Conservation (phyloP, 108 stramenopile genomes). For the Asterionellopsis glacialis region DNA sequence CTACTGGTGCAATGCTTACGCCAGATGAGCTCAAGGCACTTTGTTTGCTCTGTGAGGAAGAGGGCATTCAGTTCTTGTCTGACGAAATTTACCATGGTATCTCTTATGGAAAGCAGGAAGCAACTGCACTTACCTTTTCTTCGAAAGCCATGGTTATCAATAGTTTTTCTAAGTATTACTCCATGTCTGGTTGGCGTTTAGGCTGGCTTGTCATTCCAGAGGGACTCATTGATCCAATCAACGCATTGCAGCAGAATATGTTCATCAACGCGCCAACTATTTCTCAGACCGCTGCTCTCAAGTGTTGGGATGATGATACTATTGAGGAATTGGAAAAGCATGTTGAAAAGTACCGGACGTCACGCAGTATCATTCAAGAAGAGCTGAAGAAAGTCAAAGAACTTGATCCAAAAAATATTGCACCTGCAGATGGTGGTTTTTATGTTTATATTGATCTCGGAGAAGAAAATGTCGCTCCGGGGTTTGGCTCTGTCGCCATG, state of each 20-base stretch:
- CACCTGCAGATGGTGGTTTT: slow-evolving; percentile 90
- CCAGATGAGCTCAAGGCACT: slow-evolving; percentile 72
- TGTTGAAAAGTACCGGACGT: slow-evolving; percentile 64
- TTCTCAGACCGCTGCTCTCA: slow-evolving; percentile 80
- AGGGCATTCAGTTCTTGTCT: slow-evolving; percentile 78
- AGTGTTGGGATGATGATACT: slow-evolving; percentile 74
- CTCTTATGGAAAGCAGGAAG: slow-evolving; percentile 78
- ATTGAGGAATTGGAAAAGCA: slow-evolving; percentile 73
- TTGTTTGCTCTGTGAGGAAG: slow-evolving; percentile 72
- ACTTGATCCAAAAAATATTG: slow-evolving; percentile 43
- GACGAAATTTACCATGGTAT: slow-evolving; percentile 97
- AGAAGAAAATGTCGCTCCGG: slow-evolving; percentile 47
- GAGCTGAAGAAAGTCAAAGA: slow-evolving; percentile 37
- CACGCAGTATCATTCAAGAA: slow-evolving; percentile 54
- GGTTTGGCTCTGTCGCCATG: slow-evolving; percentile 59
- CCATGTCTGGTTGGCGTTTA: slow-evolving; percentile 92
- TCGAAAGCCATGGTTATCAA: slow-evolving; percentile 81
- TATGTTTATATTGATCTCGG: slow-evolving; percentile 88
- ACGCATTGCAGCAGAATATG: slow-evolving; percentile 88
- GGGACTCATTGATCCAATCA: slow-evolving; percentile 59
- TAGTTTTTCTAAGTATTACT: slow-evolving; percentile 92
- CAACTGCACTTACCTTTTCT: slow-evolving; percentile 75
- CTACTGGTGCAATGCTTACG: slow-evolving; percentile 86
- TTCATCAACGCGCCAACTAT: slow-evolving; percentile 93
- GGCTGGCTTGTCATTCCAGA: slow-evolving; percentile 90